Evolutionary conservation across 805 yeast genomes (phyloP).

Genomic region (Hanseniaspora singularis): DNA sequence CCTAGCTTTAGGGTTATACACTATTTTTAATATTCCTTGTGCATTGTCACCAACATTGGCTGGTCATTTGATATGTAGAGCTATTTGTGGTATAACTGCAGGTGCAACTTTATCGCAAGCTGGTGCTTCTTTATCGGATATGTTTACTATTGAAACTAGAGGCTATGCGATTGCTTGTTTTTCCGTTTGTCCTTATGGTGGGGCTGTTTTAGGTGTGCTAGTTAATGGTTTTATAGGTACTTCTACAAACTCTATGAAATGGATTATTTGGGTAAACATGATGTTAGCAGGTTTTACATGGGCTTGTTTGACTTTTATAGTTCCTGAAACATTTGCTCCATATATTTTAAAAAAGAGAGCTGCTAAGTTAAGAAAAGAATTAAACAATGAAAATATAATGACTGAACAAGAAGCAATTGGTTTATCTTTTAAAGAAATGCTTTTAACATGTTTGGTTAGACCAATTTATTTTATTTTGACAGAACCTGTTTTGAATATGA

Average conservation of each 20-base stretch:
- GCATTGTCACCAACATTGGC: conserved; percentile 76
- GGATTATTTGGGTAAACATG: conserved; percentile 83
- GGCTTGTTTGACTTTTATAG: conserved; percentile 40
- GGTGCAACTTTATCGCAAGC: conserved; percentile 75
- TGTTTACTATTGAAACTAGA: conserved; percentile 69
- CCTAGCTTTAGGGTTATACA: conserved; percentile 60
- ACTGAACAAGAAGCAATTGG: conserved; percentile 86
- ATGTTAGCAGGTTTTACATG: conserved; percentile 82
- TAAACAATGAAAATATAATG: conserved; percentile 75
- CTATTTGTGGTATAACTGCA: conserved; percentile 76
- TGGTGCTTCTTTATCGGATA: conserved; percentile 84
- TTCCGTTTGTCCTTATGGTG: conserved; percentile 86
- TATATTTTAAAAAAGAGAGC: conserved; percentile 62
- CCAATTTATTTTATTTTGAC: conserved; percentile 67
- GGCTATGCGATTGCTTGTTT: conserved; percentile 85
- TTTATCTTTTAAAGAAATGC: conserved; percentile 52
- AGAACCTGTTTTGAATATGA: conserved; percentile 74
- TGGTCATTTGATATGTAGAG: conserved; percentile 67
- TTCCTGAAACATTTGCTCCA: conserved; percentile 91
- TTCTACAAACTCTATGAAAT: conserved; percentile 52
- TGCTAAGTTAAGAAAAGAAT: conserved; percentile 52
- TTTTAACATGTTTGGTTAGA: conserved; percentile 60
- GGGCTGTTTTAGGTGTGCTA: conserved; percentile 82
- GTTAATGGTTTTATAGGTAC: conserved; percentile 77
- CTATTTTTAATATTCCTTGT: conserved; percentile 74